Evolutionary conservation across 2,329 filamentous ascomycete species (phyloP).

Genomic region (Colletotrichum eleusines): DNA sequence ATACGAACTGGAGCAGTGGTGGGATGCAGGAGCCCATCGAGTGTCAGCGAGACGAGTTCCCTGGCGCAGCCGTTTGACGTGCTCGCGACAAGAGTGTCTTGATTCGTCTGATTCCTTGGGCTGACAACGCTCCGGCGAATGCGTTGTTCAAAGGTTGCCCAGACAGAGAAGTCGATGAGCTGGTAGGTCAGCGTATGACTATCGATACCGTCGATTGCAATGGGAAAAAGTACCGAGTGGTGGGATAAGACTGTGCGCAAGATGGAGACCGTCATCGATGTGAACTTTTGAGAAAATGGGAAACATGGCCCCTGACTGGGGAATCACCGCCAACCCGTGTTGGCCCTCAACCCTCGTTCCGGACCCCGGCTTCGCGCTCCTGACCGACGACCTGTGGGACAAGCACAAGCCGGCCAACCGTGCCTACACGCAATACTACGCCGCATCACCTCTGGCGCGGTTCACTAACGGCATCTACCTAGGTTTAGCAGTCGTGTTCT

Average conservation of each 20-base stretch:
- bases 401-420: too few species aligned
- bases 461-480: too few species aligned
- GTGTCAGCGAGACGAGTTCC: not conserved
- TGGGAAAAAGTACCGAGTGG: too few species aligned
- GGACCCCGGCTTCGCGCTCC: constrained; percentile 44
- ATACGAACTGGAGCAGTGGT: not conserved
- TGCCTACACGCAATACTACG: too few species aligned
- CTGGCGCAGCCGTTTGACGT: constrained; percentile 1
- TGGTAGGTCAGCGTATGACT: not conserved
- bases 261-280: not conserved
- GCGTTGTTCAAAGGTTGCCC: constrained; percentile 22
- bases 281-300: not conserved
- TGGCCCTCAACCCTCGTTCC: constrained; percentile 38
- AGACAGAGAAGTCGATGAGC: not conserved
- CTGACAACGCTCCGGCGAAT: constrained; percentile 27
- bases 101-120: constrained; percentile 22
- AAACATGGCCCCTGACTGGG: constrained; percentile 31
- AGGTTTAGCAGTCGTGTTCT: too few species aligned
- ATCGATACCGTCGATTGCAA: too few species aligned
- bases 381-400: constrained; percentile 42
- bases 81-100: constrained; percentile 8
- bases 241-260: not conserved
- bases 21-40: not conserved
- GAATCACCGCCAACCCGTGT: constrained; percentile 43
- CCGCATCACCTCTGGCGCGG: too few species aligned